Evolutionary conservation across 208 protist genomes (phyloP), one percentile per base, ranked within the genome.

Genomic region (Leishmania tarentolae): DNA sequence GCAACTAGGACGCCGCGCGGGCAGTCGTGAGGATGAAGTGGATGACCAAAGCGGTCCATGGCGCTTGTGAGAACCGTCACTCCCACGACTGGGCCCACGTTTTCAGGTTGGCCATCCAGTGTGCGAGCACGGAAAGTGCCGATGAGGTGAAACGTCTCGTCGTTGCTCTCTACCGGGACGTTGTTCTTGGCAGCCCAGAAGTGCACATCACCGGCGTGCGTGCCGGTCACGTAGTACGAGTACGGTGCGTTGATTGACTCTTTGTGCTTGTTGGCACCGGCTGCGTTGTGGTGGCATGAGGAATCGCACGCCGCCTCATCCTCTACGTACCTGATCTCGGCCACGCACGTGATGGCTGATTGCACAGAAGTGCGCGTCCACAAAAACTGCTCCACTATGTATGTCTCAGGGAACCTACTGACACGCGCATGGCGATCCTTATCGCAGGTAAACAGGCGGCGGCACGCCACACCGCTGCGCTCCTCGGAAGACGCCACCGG

Each of bases 381-480:
- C 37, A 97, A 83, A 82, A 91, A 97, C 81, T 96, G 93, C 78
- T 96, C 93, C 42, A 97, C 90, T 37, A 85, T 61, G 88, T 94
- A 95, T 13, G 93, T 86, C 56, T 95, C 91, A 8, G 94, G 92
- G 83, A 90, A 97, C 78, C 86, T 80, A 79, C 93, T 96, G 35
- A 97, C 92, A 21, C 94, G 91, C 4, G 79, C 85, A 84, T 96
- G 94, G 63, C 88, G 59, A 78, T 97, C 94, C 83, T 93, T 95
- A 81, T 97, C 94, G 80, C 89, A 94, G 11, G 92, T 95, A 76
- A 97, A 93, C 66, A 97, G 81, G 52, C 94, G 88, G 24, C 94
- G 88, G 44, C 84, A 85, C 35, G 47, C 74, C 37, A 87, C 71
- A 15, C 46, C 61, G 76, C 81, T 77, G 42, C 77, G 78, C 59